A percentile compares a stretch with the other conserved stretches of the same genome.
phyloP scores from a whole-genome alignment of 352 stramenopile genomes.

The Phytophthora idaei region DNA sequence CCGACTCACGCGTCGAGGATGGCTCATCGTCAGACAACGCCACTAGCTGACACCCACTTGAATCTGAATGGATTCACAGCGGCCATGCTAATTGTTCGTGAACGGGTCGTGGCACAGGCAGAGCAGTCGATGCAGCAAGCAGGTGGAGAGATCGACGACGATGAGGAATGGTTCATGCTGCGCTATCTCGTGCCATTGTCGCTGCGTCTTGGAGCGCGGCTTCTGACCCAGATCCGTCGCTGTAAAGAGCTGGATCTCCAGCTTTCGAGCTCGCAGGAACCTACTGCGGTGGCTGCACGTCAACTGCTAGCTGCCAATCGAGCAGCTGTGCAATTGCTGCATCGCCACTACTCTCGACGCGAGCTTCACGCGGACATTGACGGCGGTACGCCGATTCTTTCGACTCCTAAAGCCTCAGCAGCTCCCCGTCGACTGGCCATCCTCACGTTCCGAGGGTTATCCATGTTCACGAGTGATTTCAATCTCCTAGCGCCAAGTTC shows the following conservation, averaged over 20 bases:
- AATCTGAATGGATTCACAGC: slow-evolving; percentile 51
- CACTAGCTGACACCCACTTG: slow-evolving; percentile 34
- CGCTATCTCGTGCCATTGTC: slow-evolving; percentile 60
- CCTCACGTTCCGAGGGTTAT: slow-evolving; percentile 59
- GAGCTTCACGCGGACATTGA: slow-evolving; percentile 22
- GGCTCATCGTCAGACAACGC: slow-evolving; percentile 35
- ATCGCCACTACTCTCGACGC: slow-evolving; percentile 59
- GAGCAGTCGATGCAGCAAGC: slow-evolving; percentile 42
- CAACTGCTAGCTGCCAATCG: slow-evolving; percentile 44
- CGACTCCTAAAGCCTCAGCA: slow-evolving; percentile 32
- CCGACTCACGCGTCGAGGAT: slow-evolving; percentile 29
- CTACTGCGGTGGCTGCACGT: slow-evolving; percentile 27
- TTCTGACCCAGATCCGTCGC: slow-evolving; percentile 53
- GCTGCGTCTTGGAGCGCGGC: slow-evolving; percentile 46
- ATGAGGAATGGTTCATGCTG: slow-evolving; percentile 70
- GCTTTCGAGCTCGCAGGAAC: slow-evolving; percentile 20
- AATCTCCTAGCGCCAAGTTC: slow-evolving; percentile 31
- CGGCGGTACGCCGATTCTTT: slow-evolving; percentile 14
- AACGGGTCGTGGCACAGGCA: slow-evolving; percentile 51
- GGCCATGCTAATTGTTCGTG: slow-evolving; percentile 64
- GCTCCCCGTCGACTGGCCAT: slow-evolving; percentile 49
- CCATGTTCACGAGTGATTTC: slow-evolving; percentile 58
- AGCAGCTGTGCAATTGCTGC: slow-evolving; percentile 46
- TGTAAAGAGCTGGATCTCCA: slow-evolving; percentile 64
- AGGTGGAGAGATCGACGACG: slow-evolving; percentile 57